Base-by-base conservation (phyloP, 495 filamentous ascomycete species). In the Filosporella fistucella region DNA sequence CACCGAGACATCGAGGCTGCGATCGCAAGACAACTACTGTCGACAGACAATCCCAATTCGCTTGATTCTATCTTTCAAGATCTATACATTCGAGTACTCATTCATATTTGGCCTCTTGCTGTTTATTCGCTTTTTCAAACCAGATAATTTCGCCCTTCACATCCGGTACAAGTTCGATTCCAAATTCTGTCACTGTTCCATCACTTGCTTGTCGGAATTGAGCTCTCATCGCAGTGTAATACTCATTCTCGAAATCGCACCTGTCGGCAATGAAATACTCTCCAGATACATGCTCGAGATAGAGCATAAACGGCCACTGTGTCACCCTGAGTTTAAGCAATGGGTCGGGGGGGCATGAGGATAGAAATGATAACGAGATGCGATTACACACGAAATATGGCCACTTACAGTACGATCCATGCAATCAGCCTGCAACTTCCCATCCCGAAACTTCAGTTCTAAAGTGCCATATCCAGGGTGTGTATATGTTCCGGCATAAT, bases 211-310 rank as follows among this genome's bases (percentile, higher is more conserved):
- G 12, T 23, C 20, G 20, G 32, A 54, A 54, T 26, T 54, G 17
- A 17, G 39, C 45, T 30, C 18, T 35, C 14, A 47, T 24, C 9
- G 16, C 46, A n/a, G n/a, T n/a, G n/a, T n/a, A n/a, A n/a, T n/a
- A n/a, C n/a, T n/a, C n/a, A n/a, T n/a, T n/a, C 33, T 39, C 23
- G 4, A 16, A 48, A 26, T 30, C 55, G 55, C 35, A 48, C 33
- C 16, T 50, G 14, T 45, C 25, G 16, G 61, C 57, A 25, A 61
- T 49, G 60, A 56, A 64, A 39, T 47, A 60, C 44, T 64, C 62
- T 4, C 62, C 63, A 8, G 62, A 60, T 6, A 67, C 63, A 26
- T 67, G 64, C 35, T 56, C 35, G 24, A 65, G 56, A 16, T 24
- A 39, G 11, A 48, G 8, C 12, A 25, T 40, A 21, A 40, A 48